Evolutionary conservation across 2,329 filamentous ascomycete species (phyloP), one percentile per base, ranked within the genome.

Genomic region (Venturia aucupariae): DNA sequence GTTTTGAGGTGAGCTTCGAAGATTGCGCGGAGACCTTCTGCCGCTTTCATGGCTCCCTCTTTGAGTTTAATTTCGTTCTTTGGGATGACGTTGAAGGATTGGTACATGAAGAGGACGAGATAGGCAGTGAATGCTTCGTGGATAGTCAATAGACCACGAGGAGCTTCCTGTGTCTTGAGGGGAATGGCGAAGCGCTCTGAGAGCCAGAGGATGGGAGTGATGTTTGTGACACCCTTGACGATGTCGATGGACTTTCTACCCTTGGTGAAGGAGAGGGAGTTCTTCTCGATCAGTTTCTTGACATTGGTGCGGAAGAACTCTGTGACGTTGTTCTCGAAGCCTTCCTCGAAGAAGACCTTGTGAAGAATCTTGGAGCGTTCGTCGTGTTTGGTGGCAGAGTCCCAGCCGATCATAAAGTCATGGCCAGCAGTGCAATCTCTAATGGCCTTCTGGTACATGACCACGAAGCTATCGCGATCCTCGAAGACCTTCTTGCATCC

Each of bases 161-260:
- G 83, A 61, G 85, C 82, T 13, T 84, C 78, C 2, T 74, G 72
- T 0, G 84, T 86, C 76, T 90, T 89, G 46, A 91, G 77, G 0
- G 88, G 87, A 3, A 90, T 76, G 60, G 85, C 84, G 71, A 90
- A 88, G 4, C 82, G 80, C 2, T 87, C 78, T 0, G 83, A 84
- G 48, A 89, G 77, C 69, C 83, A 90, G 68, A 84, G 80, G 3
- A 86, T 83, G 6, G 87, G 86, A 0, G 81, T 82, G 32, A 89
- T 75, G 70, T 90, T 90, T 32, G 84, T 86, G 0, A 90, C 82
- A 66, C 90, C 86, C 30, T 86, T 83, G 11, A 90, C 78, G 4
- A 82, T 79, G 63, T 82, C 78, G 68, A 82, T 80, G 0, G 79
- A 77, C 42, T 76, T 76, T 54, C 76, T 73, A 27, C 73, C 72